Percentiles rank a stretch among this genome's conserved stretches.
Conservation (phyloP, 306 rosid species). For the Pyrus betulifolia region DNA sequence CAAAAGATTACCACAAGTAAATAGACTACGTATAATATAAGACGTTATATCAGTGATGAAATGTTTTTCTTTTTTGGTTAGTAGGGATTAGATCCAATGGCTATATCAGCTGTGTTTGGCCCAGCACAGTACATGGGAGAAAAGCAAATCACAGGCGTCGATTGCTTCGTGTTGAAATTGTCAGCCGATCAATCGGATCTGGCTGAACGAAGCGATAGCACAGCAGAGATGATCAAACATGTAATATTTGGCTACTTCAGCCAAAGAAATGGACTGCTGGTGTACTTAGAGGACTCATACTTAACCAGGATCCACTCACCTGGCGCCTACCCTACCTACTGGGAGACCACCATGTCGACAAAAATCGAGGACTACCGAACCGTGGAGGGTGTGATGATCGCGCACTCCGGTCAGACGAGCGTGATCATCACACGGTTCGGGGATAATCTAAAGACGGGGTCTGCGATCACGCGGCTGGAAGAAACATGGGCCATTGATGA, state of each 20-base stretch:
- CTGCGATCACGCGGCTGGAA: constrained; percentile 59
- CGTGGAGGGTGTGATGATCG: constrained; percentile 72
- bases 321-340: constrained; percentile 68
- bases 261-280: constrained; percentile 76
- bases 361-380: constrained; percentile 61
- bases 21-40: not conserved
- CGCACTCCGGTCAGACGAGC: constrained; percentile 64
- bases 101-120: constrained; percentile 64
- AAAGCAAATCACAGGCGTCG: constrained; percentile 50
- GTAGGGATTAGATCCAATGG: constrained; percentile 87
- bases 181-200: constrained; percentile 72
- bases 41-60: not conserved
- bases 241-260: constrained; percentile 79
- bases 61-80: not conserved
- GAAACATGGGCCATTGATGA: constrained; percentile 88
- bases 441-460: constrained; percentile 60
- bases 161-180: constrained; percentile 74
- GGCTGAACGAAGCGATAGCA: constrained; percentile 66
- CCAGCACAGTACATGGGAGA: constrained; percentile 86
- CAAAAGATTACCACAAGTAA: no score
- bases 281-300: constrained; percentile 70
- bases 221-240: constrained; percentile 93
- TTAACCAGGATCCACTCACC: constrained; percentile 84
- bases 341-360: constrained; percentile 94
- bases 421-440: constrained; percentile 73